Evolutionary conservation across 1,284 basidiomycete genomes (phyloP).

Genomic region (Melampsora americana): DNA sequence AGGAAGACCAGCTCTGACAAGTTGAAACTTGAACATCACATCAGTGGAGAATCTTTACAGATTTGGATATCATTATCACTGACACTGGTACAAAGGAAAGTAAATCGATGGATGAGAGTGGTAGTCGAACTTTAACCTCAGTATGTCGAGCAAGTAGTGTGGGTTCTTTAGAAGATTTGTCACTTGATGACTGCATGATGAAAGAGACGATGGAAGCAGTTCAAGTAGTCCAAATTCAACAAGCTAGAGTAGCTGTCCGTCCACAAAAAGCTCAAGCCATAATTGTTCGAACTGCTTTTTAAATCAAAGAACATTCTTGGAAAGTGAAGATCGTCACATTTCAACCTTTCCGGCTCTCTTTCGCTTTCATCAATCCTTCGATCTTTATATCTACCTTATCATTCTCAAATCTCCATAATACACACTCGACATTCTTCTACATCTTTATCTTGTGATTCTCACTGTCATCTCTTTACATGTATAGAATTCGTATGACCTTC

Average conservation of each 20-base stretch:
- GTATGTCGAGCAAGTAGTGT: neutral
- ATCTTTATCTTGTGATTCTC: too few species aligned
- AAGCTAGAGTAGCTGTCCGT: neutral
- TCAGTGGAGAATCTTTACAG: neutral
- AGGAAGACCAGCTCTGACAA: neutral
- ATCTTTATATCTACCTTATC: too few species aligned
- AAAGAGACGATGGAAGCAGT: neutral
- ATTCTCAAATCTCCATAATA: too few species aligned
- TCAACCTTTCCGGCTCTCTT: too few species aligned
- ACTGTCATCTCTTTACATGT: too few species aligned
- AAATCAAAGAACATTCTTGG: too few species aligned
- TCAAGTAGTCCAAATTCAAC: conserved; percentile 1
- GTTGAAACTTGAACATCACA: neutral
- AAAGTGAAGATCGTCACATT: too few species aligned
- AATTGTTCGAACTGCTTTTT: neutral
- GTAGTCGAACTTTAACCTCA: too few species aligned
- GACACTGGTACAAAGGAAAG: neutral
- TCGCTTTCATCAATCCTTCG: too few species aligned
- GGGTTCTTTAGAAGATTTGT: neutral
- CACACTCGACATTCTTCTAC: too few species aligned
- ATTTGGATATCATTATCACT: conserved; percentile 3
- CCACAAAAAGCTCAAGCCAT: neutral
- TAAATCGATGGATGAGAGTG: neutral
- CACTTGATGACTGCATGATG: neutral
- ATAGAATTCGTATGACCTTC: too few species aligned